Conservation (phyloP, 148 eudicot species). For the Hydrangea macrophylla region DNA sequence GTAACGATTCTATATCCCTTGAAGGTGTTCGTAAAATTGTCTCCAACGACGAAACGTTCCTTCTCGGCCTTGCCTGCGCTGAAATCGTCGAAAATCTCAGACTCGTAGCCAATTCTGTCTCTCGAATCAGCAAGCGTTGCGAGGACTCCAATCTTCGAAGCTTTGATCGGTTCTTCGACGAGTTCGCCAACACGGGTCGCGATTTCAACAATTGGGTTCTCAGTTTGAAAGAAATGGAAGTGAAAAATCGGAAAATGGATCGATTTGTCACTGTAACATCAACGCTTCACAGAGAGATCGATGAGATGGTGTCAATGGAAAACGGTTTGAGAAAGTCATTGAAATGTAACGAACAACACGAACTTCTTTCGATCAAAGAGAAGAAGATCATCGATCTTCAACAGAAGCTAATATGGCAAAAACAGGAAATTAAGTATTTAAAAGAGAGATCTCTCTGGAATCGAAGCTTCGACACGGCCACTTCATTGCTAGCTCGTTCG, state of each 20-base stretch:
- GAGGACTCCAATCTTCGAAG: constrained; percentile 41
- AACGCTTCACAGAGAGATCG: constrained; percentile 62
- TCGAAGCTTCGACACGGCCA: constrained; percentile 53
- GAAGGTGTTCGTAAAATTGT: constrained; percentile 78
- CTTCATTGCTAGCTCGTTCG: constrained; percentile 45
- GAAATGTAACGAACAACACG: constrained; percentile 10
- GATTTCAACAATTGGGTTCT: constrained; percentile 54
- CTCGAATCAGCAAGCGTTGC: constrained; percentile 37
- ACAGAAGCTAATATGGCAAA: constrained; percentile 68
- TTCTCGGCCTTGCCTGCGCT: constrained; percentile 64
- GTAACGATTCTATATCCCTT: constrained; percentile 38
- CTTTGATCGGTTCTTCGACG: constrained; percentile 45
- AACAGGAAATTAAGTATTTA: constrained; percentile 57
- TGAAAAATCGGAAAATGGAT: constrained; percentile 47
- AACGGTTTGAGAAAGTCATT: constrained; percentile 23
- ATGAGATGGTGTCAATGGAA: constrained; percentile 51
- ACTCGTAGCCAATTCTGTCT: constrained; percentile 37
- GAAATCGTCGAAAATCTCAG: constrained; percentile 55
- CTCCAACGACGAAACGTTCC: constrained; percentile 70
- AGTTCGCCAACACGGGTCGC: constrained; percentile 63
- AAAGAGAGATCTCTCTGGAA: constrained; percentile 74
- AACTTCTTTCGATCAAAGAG: constrained; percentile 11
- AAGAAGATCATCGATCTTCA: constrained; percentile 41
- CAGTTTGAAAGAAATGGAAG: constrained; percentile 58
- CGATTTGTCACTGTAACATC: constrained; percentile 46